Evolutionary conservation across 192 early-diverging fungal species (phyloP), one percentile per base, ranked within the genome.

Genomic region (Powellomyces hirtus): DNA sequence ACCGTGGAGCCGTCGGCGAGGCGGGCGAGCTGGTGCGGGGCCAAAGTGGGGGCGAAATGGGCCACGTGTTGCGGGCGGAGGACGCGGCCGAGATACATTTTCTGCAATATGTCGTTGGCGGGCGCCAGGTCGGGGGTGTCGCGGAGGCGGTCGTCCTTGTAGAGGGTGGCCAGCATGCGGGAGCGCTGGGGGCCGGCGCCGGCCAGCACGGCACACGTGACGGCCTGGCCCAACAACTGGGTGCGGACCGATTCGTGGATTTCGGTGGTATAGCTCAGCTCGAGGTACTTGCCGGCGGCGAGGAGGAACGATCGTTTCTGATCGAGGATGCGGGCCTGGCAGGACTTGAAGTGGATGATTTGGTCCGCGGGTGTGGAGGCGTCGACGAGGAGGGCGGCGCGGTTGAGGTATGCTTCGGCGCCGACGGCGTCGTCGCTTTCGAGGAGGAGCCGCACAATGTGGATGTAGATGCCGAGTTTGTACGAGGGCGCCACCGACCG

Each of bases 71-170:
- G 71, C 11, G 79, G 80, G 35, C 87, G 83, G 53, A 96, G 85
- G 13, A 96, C 87, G 2, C 94, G 89, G 74, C 92, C 94, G 40
- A 96, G 76, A 59, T 94, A 94, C 89, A 97, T 97, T 78, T 95
- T 97, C 69, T 95, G 92, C 44, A 98, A 70, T n/a, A 98, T 86
- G 16, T 85, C 59, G 34, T 75, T 73, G 29, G 83, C 36, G 1
- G 31, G 18, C 18, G 53, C 81, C 77, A 79, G 37, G 31, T 78
- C 75, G 4, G 89, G 81, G 22, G 90, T 80, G n/a, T 91, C 85
- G 18, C 91, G 85, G 14, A 91, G 87, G 38, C 94, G 87, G 55
- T 97, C 92, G 73, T 98, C 94, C 68, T 92, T 94, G 77, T 96
- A 91, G 27, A 99, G 77, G 2, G 89, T 92, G 0, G 95, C 90